Evolutionary conservation across 176 grass and related monocot species (phyloP).

Genomic region (Raddia distichophylla): DNA sequence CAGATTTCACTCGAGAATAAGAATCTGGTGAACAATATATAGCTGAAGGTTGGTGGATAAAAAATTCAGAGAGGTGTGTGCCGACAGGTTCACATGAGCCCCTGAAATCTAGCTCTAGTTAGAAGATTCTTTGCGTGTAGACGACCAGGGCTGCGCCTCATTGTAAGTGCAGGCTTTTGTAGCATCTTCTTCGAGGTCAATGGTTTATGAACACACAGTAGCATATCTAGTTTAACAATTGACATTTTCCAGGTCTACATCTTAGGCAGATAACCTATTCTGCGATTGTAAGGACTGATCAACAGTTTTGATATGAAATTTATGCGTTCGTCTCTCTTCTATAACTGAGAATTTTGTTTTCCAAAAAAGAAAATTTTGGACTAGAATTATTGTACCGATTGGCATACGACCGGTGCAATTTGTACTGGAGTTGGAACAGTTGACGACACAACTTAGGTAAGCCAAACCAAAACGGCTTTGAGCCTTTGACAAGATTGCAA

Average conservation of each 20-base stretch:
- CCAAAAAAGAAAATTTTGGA: background rate
- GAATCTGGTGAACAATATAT: background rate
- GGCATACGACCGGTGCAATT: background rate
- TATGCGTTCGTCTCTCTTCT: background rate
- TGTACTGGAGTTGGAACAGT: background rate
- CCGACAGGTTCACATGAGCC: constrained; percentile 21
- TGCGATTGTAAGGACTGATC: too few relatives aligned
- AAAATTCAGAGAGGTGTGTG: constrained; percentile 4
- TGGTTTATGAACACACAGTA: background rate
- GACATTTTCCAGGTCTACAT: background rate
- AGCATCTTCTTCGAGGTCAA: constrained; percentile 10
- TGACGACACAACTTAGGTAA: background rate
- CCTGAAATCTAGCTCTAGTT: constrained; percentile 35
- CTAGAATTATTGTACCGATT: background rate
- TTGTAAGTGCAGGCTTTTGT: background rate
- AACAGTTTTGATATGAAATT: background rate
- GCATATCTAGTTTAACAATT: constrained; percentile 6
- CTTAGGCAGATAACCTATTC: background rate
- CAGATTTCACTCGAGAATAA: background rate
- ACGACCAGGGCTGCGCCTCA: background rate
- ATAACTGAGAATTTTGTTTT: background rate
- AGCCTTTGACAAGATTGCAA: constrained; percentile 21
- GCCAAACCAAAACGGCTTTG: constrained; percentile 7
- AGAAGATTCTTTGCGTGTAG: constrained; percentile 37
- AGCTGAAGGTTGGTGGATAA: background rate